Evolutionary conservation across 768 basidiomycete species (phyloP).

Genomic region (Baorangia bicolor): DNA sequence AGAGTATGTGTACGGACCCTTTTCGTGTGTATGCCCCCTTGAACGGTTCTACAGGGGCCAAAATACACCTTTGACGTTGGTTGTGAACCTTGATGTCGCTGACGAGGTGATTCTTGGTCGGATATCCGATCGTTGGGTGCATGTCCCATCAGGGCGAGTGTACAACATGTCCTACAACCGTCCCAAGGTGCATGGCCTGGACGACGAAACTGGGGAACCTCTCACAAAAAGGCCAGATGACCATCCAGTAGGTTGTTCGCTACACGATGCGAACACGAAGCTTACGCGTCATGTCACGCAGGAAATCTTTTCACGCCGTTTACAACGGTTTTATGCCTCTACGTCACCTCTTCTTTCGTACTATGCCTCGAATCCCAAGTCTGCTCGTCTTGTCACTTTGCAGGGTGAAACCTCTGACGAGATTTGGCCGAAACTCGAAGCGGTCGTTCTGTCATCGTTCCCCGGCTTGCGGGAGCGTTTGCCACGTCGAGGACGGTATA

Average conservation of each 20-base stretch:
- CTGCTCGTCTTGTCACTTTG: slow-evolving; percentile 54
- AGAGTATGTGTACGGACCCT: slow-evolving; percentile 41
- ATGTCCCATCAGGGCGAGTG: slow-evolving; percentile 82
- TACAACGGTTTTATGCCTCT: slow-evolving; percentile 72
- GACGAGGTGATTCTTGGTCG: slow-evolving; percentile 82
- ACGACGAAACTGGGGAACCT: slow-evolving; percentile 86
- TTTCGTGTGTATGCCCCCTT: background rate
- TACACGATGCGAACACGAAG: slow-evolving; percentile 1
- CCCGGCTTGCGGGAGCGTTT: slow-evolving; percentile 56
- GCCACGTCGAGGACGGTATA: slow-evolving; percentile 46
- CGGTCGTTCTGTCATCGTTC: slow-evolving; percentile 53
- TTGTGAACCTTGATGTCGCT: slow-evolving; percentile 87
- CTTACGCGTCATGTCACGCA: slow-evolving; percentile 30
- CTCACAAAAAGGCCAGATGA: slow-evolving; percentile 89
- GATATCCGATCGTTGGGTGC: slow-evolving; percentile 89
- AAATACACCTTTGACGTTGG: slow-evolving; percentile 67
- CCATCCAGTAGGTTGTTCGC: slow-evolving; percentile 65
- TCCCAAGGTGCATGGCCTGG: slow-evolving; percentile 74
- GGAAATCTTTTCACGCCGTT: slow-evolving; percentile 77
- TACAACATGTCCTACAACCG: slow-evolving; percentile 90
- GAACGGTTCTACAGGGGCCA: slow-evolving; percentile 45
- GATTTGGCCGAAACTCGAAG: slow-evolving; percentile 85
- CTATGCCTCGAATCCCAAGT: slow-evolving; percentile 46
- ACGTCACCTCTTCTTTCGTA: slow-evolving; percentile 82
- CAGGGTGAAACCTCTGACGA: slow-evolving; percentile 79